phyloP scores from a whole-genome alignment of 208 protist species.

The Strigomonas culicis region DNA sequence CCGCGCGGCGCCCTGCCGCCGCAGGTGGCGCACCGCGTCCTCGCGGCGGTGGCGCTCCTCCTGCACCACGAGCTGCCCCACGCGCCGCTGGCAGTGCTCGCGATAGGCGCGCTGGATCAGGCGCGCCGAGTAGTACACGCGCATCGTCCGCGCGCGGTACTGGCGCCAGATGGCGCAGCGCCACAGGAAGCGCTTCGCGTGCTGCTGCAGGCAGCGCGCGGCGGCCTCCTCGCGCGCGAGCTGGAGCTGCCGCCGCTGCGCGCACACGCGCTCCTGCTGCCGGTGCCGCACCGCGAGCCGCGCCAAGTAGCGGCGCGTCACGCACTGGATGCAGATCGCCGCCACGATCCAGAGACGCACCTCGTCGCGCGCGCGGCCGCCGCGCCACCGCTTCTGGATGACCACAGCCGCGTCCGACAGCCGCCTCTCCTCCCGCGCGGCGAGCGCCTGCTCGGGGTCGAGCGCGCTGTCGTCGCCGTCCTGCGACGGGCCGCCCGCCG shows the following conservation, averaged over 20 bases:
- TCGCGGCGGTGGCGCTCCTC: slow-evolving; percentile 32
- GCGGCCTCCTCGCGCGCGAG: slow-evolving; percentile 30
- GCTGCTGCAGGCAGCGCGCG: slow-evolving; percentile 54
- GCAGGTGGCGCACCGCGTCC: slow-evolving; percentile 17
- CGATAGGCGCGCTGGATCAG: slow-evolving; percentile 79
- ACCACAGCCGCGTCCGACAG: slow-evolving; percentile 15
- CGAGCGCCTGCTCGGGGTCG: slow-evolving; percentile 23
- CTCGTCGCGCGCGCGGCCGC: neutral
- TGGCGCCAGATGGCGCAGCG: slow-evolving; percentile 53
- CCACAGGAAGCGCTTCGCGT: slow-evolving; percentile 63
- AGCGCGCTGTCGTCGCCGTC: no score
- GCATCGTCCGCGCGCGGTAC: slow-evolving; percentile 45
- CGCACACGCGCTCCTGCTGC: slow-evolving; percentile 25
- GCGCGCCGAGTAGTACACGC: slow-evolving; percentile 55
- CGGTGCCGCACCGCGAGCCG: neutral
- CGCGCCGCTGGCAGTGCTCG: slow-evolving; percentile 42
- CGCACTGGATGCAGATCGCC: neutral
- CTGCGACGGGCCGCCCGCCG: no score
- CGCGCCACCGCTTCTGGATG: slow-evolving; percentile 23
- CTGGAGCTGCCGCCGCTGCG: slow-evolving; percentile 31
- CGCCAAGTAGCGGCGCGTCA: slow-evolving; percentile 6
- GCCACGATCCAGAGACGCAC: neutral
- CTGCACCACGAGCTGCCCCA: slow-evolving; percentile 39
- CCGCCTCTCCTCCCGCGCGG: slow-evolving; percentile 27
- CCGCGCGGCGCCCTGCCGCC: slow-evolving; percentile 51